These are phyloP conservation scores for Favolaschia claudopus DNA, from an alignment of 768 basidiomycete species.

Conservation along the genomic window DNA sequence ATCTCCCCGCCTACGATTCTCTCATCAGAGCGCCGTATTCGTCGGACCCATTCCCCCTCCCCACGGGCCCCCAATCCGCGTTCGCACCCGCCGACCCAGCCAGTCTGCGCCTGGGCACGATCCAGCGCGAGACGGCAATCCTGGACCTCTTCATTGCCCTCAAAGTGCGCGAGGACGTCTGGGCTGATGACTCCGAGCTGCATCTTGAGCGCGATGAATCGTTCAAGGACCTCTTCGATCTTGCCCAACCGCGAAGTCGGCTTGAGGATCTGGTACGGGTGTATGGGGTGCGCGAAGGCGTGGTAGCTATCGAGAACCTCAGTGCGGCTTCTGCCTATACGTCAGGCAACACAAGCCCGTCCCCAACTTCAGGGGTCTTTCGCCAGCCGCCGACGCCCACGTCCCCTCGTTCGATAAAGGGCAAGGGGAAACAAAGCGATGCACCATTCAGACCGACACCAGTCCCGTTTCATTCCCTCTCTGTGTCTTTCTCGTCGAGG, in stretches of 20 bases:
- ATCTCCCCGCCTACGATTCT: conserved; percentile 69
- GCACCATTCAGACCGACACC: conserved; percentile 30
- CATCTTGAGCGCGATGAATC: conserved; percentile 79
- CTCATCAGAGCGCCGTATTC: conserved; percentile 74
- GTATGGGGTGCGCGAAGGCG: conserved; percentile 49
- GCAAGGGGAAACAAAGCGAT: conserved; percentile 12
- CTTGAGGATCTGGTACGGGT: conserved; percentile 76
- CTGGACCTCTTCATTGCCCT: conserved; percentile 84
- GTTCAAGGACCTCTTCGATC: conserved; percentile 82
- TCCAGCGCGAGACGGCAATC: conserved; percentile 77
- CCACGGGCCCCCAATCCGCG: conserved; percentile 35
- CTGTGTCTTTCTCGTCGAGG: conserved; percentile 52
- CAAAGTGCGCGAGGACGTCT: conserved; percentile 82
- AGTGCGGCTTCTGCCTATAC: background rate
- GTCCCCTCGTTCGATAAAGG: no score
- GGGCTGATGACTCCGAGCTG: conserved; percentile 75
- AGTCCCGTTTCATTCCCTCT: conserved; percentile 46
- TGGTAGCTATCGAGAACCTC: conserved; percentile 39
- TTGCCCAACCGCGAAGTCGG: conserved; percentile 74
- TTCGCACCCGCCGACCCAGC: conserved; percentile 28
- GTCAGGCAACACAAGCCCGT: conserved; percentile 15
- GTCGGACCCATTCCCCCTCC: conserved; percentile 79
- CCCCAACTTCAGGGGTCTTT: conserved; percentile 25
- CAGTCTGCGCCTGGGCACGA: conserved; percentile 43
- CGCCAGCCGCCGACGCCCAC: conserved; percentile 2